Percentiles rank a stretch among this genome's conserved stretches.
These are phyloP conservation scores for Spathaspora sp. DNA, from an alignment of 1,139 yeast genomes.

Conservation along the genomic window DNA sequence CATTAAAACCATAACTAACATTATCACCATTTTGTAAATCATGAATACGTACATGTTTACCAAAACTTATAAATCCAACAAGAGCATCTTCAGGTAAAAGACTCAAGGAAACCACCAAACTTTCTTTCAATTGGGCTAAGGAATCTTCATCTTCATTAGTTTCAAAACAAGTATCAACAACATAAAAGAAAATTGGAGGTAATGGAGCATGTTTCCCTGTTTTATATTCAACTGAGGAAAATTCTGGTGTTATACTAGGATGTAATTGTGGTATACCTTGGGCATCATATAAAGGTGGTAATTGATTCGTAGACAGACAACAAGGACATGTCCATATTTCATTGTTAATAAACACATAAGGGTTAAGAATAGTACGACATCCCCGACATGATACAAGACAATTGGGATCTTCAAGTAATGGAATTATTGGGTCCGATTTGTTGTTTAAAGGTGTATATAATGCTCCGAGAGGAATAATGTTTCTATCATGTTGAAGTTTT, in stretches of 20 bases:
- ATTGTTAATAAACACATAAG: constrained; percentile 42
- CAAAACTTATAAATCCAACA: constrained; percentile 61
- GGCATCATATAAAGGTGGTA: constrained; percentile 20
- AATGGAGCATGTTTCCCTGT: constrained; percentile 43
- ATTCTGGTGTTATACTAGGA: constrained; percentile 36
- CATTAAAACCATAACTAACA: constrained; percentile 51
- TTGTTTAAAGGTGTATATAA: constrained; percentile 66
- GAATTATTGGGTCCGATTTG: constrained; percentile 35
- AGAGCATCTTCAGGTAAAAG: constrained; percentile 60
- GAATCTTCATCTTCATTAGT: constrained; percentile 38
- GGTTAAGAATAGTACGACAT: constrained; percentile 62
- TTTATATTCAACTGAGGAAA: constrained; percentile 61
- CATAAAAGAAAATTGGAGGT: constrained; percentile 58
- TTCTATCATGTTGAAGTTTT: constrained; percentile 55
- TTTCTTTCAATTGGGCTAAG: constrained; percentile 52
- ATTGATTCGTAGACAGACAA: constrained; percentile 55
- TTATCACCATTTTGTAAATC: constrained; percentile 43
- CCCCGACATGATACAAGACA: constrained; percentile 47
- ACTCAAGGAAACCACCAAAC: constrained; percentile 51
- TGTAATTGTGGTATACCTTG: constrained; percentile 23
- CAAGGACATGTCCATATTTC: constrained; percentile 65
- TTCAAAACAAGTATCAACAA: constrained; percentile 68
- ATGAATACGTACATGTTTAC: constrained; percentile 64
- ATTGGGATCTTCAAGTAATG: constrained; percentile 27
- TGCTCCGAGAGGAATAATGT: constrained; percentile 63